These are phyloP conservation scores for Talaromyces ruber DNA, from an alignment of 495 filamentous ascomycete genomes.

Conservation along the genomic window DNA sequence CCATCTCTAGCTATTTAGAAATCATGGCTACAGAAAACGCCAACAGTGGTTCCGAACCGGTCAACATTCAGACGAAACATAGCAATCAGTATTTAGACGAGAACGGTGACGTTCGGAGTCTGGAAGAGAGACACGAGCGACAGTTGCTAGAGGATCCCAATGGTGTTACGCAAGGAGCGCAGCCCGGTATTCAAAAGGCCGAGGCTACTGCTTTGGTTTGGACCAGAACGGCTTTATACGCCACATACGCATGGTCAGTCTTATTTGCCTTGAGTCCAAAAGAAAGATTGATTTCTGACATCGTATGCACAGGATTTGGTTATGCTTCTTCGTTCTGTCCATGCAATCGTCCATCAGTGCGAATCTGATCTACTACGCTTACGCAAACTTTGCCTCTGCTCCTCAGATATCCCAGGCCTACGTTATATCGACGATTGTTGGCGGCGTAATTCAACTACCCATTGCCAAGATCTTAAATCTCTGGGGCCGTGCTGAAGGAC, in stretches of 20 bases:
- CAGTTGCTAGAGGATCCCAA: slow-evolving; percentile 14
- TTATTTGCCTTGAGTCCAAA: neutral
- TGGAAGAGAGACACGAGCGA: slow-evolving; percentile 12
- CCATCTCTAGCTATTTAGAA: too few relatives aligned
- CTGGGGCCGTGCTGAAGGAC: slow-evolving; percentile 51
- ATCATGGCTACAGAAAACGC: too few relatives aligned
- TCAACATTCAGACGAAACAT: neutral
- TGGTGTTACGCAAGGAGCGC: slow-evolving; percentile 18
- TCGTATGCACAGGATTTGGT: slow-evolving; percentile 24
- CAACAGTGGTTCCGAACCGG: too few relatives aligned
- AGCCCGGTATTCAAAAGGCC: slow-evolving; percentile 29
- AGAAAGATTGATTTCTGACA: neutral
- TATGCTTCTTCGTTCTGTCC: slow-evolving; percentile 35
- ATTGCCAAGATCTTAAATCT: slow-evolving; percentile 61
- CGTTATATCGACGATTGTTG: slow-evolving; percentile 40
- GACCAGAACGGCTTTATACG: slow-evolving; percentile 21
- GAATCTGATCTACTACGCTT: slow-evolving; percentile 30
- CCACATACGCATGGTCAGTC: slow-evolving; percentile 32
- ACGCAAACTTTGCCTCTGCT: slow-evolving; percentile 23
- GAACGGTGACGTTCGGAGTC: neutral
- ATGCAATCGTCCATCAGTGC: slow-evolving; percentile 27
- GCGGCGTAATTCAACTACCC: slow-evolving; percentile 58
- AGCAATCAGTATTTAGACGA: neutral
- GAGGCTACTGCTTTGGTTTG: slow-evolving; percentile 37
- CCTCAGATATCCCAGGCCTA: slow-evolving; percentile 28